These are phyloP conservation scores for Vicia faba DNA, from an alignment of 306 rosid species.

Conservation along the genomic window DNA sequence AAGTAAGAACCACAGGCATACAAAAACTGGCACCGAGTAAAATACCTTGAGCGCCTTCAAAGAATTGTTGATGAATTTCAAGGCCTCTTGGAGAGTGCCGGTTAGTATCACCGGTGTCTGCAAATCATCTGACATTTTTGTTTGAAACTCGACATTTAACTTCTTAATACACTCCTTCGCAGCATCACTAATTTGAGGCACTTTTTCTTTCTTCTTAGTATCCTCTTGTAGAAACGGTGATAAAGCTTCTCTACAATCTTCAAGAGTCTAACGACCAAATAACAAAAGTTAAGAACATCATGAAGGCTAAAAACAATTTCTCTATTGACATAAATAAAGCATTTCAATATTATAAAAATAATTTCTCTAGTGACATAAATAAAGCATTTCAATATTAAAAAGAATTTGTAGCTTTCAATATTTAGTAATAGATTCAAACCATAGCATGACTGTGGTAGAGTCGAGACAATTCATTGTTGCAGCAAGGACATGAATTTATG, in stretches of 20 bases:
- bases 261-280: constrained; percentile 69
- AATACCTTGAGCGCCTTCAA: constrained; percentile 74
- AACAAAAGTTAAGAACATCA: constrained; percentile 19
- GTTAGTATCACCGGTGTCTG: constrained; percentile 86
- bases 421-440: constrained; percentile 4
- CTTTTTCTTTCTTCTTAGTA: constrained; percentile 48
- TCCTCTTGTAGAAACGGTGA: constrained; percentile 61
- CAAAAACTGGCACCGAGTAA: constrained; percentile 7
- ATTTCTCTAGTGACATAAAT: constrained; percentile 3
- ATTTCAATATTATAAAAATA: neutral
- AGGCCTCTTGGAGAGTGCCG: constrained; percentile 81
- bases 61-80: constrained; percentile 70
- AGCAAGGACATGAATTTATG: constrained; percentile 1
- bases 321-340: constrained; percentile 24
- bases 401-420: constrained; percentile 3
- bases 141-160: constrained; percentile 64
- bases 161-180: constrained; percentile 70
- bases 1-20: neutral
- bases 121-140: constrained; percentile 91
- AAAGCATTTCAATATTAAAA: constrained; percentile 12
- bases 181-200: constrained; percentile 48
- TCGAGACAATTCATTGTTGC: constrained; percentile 9
- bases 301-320: constrained; percentile 16
- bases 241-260: constrained; percentile 74
- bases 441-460: constrained; percentile 5